Evolutionary conservation across 2,329 filamentous ascomycete species (phyloP).

Genomic region (Tolypocladium nubicola): DNA sequence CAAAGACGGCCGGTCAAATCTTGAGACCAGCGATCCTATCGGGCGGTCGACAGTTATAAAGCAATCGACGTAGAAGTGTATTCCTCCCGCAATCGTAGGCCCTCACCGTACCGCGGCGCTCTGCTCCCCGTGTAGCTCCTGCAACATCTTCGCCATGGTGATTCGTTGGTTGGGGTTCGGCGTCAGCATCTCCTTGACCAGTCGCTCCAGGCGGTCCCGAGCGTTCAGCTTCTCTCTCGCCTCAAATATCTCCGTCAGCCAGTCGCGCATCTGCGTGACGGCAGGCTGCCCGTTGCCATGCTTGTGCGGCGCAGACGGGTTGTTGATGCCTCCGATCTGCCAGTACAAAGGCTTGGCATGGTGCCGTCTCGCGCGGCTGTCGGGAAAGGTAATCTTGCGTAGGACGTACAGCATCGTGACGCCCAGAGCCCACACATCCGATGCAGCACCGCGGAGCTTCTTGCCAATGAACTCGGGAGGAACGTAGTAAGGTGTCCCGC

Average conservation of each 20-base stretch:
- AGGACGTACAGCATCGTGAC: slow-evolving; percentile 51
- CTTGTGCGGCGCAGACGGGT: slow-evolving; percentile 17
- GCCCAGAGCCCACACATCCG: slow-evolving; percentile 50
- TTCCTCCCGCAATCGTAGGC: background rate
- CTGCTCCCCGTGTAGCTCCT: slow-evolving; percentile 27
- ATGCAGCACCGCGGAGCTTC: slow-evolving; percentile 41
- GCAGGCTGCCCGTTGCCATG: slow-evolving; percentile 29
- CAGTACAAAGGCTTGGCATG: slow-evolving; percentile 44
- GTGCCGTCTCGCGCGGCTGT: slow-evolving; percentile 34
- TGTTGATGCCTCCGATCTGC: slow-evolving; percentile 47
- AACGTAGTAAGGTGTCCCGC: slow-evolving; percentile 52
- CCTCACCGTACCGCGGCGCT: slow-evolving; percentile 3
- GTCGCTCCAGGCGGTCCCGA: slow-evolving; percentile 37
- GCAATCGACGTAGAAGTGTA: background rate
- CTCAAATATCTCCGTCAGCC: slow-evolving; percentile 42
- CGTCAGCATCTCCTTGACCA: slow-evolving; percentile 43
- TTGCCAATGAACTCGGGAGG: slow-evolving; percentile 49
- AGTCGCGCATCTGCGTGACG: slow-evolving; percentile 42
- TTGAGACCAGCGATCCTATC: background rate
- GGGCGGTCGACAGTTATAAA: background rate
- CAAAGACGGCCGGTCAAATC: background rate
- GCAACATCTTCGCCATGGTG: slow-evolving; percentile 40
- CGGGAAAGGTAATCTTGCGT: slow-evolving; percentile 44
- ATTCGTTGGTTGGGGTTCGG: slow-evolving; percentile 41
- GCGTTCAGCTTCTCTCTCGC: slow-evolving; percentile 34